phyloP scores from a whole-genome alignment of 176 grass and related monocot genomes.

The Alloteropsis semialata region DNA sequence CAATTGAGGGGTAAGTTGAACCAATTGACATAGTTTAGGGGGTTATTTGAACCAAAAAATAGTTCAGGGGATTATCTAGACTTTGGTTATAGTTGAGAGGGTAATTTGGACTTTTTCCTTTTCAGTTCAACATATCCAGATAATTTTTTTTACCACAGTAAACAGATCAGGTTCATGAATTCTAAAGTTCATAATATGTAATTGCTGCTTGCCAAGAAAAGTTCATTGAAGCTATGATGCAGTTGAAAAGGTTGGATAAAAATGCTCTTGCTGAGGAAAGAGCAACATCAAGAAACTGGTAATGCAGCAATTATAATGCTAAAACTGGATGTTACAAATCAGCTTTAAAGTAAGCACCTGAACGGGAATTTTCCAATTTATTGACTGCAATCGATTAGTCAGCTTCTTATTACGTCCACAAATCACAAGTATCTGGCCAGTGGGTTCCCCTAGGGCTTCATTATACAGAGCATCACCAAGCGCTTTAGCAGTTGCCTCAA shows the following conservation, averaged over 20 bases:
- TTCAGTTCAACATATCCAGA: background rate
- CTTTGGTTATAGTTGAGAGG: too few species aligned
- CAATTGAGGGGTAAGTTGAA: too few species aligned
- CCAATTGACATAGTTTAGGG: too few species aligned
- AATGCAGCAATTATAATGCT: background rate
- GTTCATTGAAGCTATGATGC: constrained; percentile 1
- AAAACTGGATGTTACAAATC: constrained; percentile 10
- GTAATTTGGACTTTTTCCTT: too few species aligned
- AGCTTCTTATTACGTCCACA: constrained; percentile 95
- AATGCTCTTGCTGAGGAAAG: background rate
- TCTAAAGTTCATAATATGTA: background rate
- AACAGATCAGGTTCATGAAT: background rate
- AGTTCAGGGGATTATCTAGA: too few species aligned
- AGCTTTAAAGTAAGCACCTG: constrained; percentile 52
- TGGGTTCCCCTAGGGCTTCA: constrained; percentile 58
- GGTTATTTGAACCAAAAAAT: too few species aligned
- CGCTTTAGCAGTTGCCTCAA: constrained; percentile 87
- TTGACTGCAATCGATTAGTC: constrained; percentile 59
- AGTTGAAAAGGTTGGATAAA: background rate
- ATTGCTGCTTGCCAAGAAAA: constrained; percentile 7
- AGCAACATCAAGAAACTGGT: constrained; percentile 1
- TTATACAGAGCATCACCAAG: constrained; percentile 72
- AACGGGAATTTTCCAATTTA: constrained; percentile 85
- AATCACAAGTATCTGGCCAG: constrained; percentile 91
- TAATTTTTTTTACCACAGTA: background rate